phyloP scores from a whole-genome alignment of 768 basidiomycete genomes.

The Termitomyces sp. region DNA sequence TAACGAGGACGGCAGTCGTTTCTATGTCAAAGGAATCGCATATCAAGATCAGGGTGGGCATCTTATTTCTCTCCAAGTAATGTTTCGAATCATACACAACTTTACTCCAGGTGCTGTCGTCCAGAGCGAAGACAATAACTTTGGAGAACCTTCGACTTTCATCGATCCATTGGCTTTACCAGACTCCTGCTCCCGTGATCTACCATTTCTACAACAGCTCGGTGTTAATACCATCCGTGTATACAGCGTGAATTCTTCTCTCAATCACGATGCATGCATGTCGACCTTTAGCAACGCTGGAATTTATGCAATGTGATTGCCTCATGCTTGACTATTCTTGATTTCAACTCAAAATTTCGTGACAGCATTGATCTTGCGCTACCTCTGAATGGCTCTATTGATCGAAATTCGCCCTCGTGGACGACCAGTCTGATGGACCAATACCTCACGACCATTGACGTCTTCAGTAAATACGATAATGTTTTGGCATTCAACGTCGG shows the following conservation, averaged over 20 bases:
- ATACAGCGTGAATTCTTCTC: constrained; percentile 79
- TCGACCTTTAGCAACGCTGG: constrained; percentile 65
- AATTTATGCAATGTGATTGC: constrained; percentile 83
- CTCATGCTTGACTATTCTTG: constrained; percentile 5
- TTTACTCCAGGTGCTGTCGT: constrained; percentile 34
- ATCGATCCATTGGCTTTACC: constrained; percentile 73
- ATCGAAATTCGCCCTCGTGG: constrained; percentile 73
- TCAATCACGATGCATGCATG: constrained; percentile 92
- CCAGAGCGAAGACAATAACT: constrained; percentile 50
- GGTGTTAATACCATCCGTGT: constrained; percentile 80
- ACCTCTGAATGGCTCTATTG: constrained; percentile 82
- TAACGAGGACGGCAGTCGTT: constrained; percentile 66
- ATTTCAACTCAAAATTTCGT: not conserved
- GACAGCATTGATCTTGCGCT: constrained; percentile 80
- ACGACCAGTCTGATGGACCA: constrained; percentile 74
- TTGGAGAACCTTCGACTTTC: constrained; percentile 70
- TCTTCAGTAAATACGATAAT: constrained; percentile 84
- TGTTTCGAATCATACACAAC: not conserved
- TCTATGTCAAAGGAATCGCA: constrained; percentile 86
- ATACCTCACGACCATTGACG: constrained; percentile 75
- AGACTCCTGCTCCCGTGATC: constrained; percentile 69
- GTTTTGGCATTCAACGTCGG: constrained; percentile 88
- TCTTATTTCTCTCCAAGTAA: not conserved
- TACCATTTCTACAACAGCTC: constrained; percentile 72
- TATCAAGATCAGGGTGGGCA: constrained; percentile 76